Evolutionary conservation across 2,329 filamentous ascomycete genomes (phyloP).

Genomic region (Fonsecaea monophora): DNA sequence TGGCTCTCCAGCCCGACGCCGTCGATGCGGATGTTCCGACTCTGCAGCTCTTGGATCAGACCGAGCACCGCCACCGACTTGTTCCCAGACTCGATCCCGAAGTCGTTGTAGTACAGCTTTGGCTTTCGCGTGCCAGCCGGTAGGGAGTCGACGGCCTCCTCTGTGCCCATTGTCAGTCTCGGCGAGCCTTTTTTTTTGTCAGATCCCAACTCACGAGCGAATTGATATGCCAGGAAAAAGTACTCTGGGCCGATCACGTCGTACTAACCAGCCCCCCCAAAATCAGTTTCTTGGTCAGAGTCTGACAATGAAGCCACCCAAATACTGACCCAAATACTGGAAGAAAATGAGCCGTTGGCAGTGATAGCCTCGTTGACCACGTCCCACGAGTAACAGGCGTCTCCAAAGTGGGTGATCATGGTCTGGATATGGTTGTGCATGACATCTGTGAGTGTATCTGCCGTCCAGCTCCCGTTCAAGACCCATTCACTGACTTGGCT

Average conservation of each 20-base stretch:
- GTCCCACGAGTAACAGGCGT: slow-evolving; percentile 50
- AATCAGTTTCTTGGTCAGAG: neutral
- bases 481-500: slow-evolving; percentile 60
- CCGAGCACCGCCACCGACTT: slow-evolving; percentile 47
- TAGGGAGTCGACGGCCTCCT: slow-evolving; percentile 48
- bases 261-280: slow-evolving; percentile 34
- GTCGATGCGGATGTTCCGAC: slow-evolving; percentile 53
- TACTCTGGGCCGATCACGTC: slow-evolving; percentile 54
- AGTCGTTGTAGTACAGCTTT: slow-evolving; percentile 56
- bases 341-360: slow-evolving; percentile 49
- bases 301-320: no score
- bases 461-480: slow-evolving; percentile 61
- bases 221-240: slow-evolving; percentile 54
- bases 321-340: slow-evolving; percentile 46
- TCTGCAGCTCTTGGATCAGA: slow-evolving; percentile 50
- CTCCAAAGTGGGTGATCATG: slow-evolving; percentile 47
- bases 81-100: slow-evolving; percentile 50
- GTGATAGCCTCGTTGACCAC: slow-evolving; percentile 54
- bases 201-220: slow-evolving; percentile 39
- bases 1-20: slow-evolving; percentile 58
- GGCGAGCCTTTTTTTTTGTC: neutral
- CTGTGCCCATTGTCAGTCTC: neutral
- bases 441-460: slow-evolving; percentile 61
- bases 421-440: slow-evolving; percentile 57
- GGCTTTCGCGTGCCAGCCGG: slow-evolving; percentile 27